Evolutionary conservation across 352 stramenopile species (phyloP).

Genomic region (Thalassiosira mediterranea): DNA sequence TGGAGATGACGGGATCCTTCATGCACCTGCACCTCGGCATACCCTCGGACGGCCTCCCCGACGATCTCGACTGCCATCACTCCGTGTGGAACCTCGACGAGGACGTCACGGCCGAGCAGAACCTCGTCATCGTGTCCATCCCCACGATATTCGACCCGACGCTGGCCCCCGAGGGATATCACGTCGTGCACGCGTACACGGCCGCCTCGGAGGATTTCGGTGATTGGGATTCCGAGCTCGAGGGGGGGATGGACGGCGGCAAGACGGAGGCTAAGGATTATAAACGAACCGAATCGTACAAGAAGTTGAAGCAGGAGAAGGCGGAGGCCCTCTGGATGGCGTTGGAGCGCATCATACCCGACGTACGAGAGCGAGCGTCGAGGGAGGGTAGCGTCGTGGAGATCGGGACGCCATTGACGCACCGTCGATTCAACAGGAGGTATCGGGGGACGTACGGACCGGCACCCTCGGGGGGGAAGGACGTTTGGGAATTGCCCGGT

Average conservation of each 20-base stretch:
- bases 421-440: constrained; percentile 82
- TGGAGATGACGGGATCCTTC: constrained; percentile 82
- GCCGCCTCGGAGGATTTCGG: constrained; percentile 83
- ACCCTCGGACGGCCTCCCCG: constrained; percentile 65
- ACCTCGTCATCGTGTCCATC: constrained; percentile 86
- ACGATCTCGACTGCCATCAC: constrained; percentile 83
- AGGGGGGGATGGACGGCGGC: constrained; percentile 50
- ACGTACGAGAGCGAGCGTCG: constrained; percentile 78
- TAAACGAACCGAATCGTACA: constrained; percentile 66
- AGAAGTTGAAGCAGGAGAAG: constrained; percentile 77
- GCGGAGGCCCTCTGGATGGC: constrained; percentile 79
- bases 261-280: constrained; percentile 69
- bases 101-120: constrained; percentile 71
- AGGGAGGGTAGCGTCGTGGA: constrained; percentile 63
- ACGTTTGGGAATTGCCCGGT: constrained; percentile 65
- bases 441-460: constrained; percentile 84
- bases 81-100: constrained; percentile 81
- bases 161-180: constrained; percentile 82
- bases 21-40: constrained; percentile 87
- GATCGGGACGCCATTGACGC: constrained; percentile 83
- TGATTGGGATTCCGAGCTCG: constrained; percentile 73
- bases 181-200: constrained; percentile 85
- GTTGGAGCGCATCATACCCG: constrained; percentile 84
- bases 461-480: constrained; percentile 55
- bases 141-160: constrained; percentile 83